Base-by-base conservation (phyloP, 2,329 filamentous ascomycete genomes). In the Parascedosporium putredinis region DNA sequence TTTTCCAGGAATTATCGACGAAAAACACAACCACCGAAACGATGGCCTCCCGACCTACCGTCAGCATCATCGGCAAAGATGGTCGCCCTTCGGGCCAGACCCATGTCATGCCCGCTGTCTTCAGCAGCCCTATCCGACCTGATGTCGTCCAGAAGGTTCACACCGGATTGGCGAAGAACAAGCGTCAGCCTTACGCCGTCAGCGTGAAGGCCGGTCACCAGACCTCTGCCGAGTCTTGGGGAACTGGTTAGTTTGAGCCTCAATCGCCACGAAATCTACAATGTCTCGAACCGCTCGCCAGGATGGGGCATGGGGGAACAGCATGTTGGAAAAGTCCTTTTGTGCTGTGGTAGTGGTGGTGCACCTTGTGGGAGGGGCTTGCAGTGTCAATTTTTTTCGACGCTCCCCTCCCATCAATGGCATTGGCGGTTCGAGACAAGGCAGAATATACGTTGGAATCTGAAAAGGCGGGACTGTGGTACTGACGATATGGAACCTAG, bases 141-240 rank as follows among this genome's bases (percentile, higher is more conserved):
- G 93, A 98, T 77, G 95, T 98, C 71, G 93, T 98, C 70, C 91
- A 97, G 83, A 86, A 90, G 74, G 86, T 97, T 67, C 93, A 98
- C 85, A 95, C 88, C 67, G 93, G 93, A 68, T 94, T 98, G 81
- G 91, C 91, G 72, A 98, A 98, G 88, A 98, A 98, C 85, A 96
- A 95, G 85, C 86, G 93, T 73, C 93, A 98, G 67, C 90, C 93
- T 64, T 98, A 98, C 75, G 83, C 93, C 67, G 93, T 98, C 81
- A 95, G 89, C 85, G 91, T 97, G 86, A 98, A 98, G 87, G 93
- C 93, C 70, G 93, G 93, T 79, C 93, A 98, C 79, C 93, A 98
- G 81, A 98, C 93, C 71, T 95, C 88, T 75, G 93, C 93, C 70
- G 93, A 98, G 83, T 98, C 94, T 62, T 98, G 93, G 93, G 91